Evolutionary conservation across 768 basidiomycete genomes (phyloP).

Genomic region (Serendipita indica): DNA sequence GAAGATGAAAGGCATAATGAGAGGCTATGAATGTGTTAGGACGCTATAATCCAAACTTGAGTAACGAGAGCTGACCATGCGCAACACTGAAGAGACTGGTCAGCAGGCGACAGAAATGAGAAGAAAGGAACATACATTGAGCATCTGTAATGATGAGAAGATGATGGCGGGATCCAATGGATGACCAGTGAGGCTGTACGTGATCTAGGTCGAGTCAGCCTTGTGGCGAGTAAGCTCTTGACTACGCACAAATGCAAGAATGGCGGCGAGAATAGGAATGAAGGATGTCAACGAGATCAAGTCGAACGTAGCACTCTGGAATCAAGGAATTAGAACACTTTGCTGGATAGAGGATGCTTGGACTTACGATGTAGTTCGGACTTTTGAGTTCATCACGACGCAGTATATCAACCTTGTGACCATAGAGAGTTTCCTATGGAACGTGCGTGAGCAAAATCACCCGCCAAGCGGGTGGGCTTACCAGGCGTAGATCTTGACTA

Average conservation of each 20-base stretch:
- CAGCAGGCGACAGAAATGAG: background rate
- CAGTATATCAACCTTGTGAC: slow-evolving; percentile 27
- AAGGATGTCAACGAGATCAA: slow-evolving; percentile 35
- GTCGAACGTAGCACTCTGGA: slow-evolving; percentile 24
- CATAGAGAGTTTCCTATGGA: slow-evolving; percentile 20
- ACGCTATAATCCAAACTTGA: too few species aligned
- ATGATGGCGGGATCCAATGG: slow-evolving; percentile 38
- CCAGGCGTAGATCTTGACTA: slow-evolving; percentile 52
- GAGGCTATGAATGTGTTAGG: too few species aligned
- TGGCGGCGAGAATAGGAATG: slow-evolving; percentile 36
- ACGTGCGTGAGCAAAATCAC: background rate
- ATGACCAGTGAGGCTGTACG: slow-evolving; percentile 45
- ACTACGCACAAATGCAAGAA: slow-evolving; percentile 36
- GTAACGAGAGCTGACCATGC: background rate
- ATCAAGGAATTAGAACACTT: background rate
- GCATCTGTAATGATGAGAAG: slow-evolving; percentile 42
- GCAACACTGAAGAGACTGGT: background rate
- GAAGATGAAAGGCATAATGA: slow-evolving; percentile 41
- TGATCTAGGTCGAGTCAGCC: slow-evolving; percentile 30
- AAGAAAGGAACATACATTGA: slow-evolving; percentile 40
- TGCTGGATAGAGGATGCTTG: background rate
- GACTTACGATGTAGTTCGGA: slow-evolving; percentile 21
- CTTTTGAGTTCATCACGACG: slow-evolving; percentile 19
- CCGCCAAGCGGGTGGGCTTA: slow-evolving; percentile 25
- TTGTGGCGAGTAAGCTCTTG: background rate